Conservation (phyloP, 2,329 filamentous ascomycete genomes). For the Lasiodiplodia hormozganensis region DNA sequence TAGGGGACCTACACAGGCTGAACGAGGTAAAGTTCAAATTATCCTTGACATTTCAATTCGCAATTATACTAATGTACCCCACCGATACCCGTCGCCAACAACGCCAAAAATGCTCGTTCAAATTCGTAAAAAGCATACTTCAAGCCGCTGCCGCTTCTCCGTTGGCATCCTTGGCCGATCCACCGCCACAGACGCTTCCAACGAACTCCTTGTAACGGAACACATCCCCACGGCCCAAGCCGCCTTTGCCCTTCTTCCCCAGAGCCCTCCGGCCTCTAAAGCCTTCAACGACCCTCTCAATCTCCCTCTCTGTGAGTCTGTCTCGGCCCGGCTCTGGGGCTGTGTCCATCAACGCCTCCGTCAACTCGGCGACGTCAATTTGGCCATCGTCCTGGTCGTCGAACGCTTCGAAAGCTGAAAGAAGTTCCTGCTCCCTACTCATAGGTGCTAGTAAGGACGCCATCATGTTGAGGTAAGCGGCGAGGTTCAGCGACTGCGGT, state of each 20-base stretch:
- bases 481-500: slow-evolving; percentile 78
- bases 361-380: slow-evolving; percentile 81
- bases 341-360: slow-evolving; percentile 69
- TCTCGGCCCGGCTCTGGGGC: slow-evolving; percentile 63
- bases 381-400: slow-evolving; percentile 96
- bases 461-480: slow-evolving; percentile 83
- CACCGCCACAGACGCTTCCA: slow-evolving; percentile 41
- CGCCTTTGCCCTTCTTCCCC: slow-evolving; percentile 62
- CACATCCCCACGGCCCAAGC: slow-evolving; percentile 75
- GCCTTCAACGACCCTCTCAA: slow-evolving; percentile 85
- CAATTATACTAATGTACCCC: not conserved
- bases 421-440: slow-evolving; percentile 78
- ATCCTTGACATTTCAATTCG: slow-evolving; percentile 7
- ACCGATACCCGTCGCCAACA: not conserved
- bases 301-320: slow-evolving; percentile 72
- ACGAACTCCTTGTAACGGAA: slow-evolving; percentile 96
- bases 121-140: not conserved
- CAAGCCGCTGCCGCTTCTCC: slow-evolving; percentile 17
- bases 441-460: slow-evolving; percentile 76
- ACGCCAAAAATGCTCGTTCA: slow-evolving; percentile 3
- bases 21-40: not conserved
- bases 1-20: not conserved
- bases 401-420: slow-evolving; percentile 92
- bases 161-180: slow-evolving; percentile 20
- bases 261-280: slow-evolving; percentile 88